Evolutionary conservation across 352 stramenopile species (phyloP).

Genomic region (Blastocystis sp.): DNA sequence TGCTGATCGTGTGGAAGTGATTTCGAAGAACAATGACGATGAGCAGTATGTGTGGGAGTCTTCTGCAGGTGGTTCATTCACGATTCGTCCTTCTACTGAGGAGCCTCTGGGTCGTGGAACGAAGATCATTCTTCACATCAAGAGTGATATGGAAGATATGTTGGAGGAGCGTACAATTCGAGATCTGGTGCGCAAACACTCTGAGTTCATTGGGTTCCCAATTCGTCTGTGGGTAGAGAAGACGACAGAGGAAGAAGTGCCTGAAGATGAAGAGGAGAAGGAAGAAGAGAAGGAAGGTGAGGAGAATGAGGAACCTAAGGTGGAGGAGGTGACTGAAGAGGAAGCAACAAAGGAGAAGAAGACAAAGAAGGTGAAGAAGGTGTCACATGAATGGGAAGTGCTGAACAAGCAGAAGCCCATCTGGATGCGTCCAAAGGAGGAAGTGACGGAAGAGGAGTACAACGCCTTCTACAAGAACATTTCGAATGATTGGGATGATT

Average conservation of each 20-base stretch:
- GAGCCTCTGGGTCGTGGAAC: conserved; percentile 78
- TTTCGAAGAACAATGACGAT: conserved; percentile 97
- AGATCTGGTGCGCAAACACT: conserved; percentile 99
- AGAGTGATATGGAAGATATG: conserved; percentile 98
- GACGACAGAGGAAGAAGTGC: conserved; percentile 97
- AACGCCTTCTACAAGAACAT: conserved; percentile 98
- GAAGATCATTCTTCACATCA: conserved; percentile 90
- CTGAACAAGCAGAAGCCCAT: conserved; percentile 98
- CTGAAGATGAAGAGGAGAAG: conserved; percentile 93
- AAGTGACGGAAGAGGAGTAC: conserved; percentile 98
- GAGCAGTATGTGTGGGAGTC: conserved; percentile 94
- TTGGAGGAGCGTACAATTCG: conserved; percentile 94
- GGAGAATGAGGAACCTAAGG: conserved; percentile 87
- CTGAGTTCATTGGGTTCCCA: conserved; percentile 98
- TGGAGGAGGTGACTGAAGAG: conserved; percentile 89
- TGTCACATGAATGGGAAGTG: conserved; percentile 97
- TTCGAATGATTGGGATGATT: conserved; percentile 97
- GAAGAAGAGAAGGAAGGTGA: conserved; percentile 78
- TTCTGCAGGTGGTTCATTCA: conserved; percentile 92
- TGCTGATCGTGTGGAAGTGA: conserved; percentile 92
- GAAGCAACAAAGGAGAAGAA: conserved; percentile 97
- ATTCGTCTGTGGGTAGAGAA: conserved; percentile 99
- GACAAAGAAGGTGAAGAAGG: conserved; percentile 87
- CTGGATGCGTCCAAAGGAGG: conserved; percentile 98
- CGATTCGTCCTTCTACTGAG: conserved; percentile 72